Percentiles rank a stretch among this genome's conserved stretches.
phyloP scores from a whole-genome alignment of 306 rosid genomes.

The Vigna radiata region DNA sequence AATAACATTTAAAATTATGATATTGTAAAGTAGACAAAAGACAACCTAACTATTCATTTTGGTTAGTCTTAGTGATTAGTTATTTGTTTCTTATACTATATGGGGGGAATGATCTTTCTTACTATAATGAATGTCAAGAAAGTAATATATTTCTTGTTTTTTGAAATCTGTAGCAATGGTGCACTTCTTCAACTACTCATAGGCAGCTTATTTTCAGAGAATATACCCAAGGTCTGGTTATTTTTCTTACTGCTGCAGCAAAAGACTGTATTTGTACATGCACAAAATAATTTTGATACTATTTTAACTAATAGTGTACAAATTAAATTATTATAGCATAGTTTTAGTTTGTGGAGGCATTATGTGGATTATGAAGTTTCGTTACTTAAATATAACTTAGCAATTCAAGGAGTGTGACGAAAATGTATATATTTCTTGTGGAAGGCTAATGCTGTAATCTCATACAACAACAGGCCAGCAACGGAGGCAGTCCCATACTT shows the following conservation, averaged over 20 bases:
- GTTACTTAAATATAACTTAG: constrained; percentile 40
- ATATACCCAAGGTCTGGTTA: constrained; percentile 62
- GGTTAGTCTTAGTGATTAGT: background rate
- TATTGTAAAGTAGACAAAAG: too few relatives aligned
- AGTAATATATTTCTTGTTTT: constrained; percentile 25
- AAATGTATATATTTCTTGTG: constrained; percentile 58
- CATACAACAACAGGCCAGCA: constrained; percentile 95
- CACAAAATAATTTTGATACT: constrained; percentile 20
- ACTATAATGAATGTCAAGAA: constrained; percentile 22
- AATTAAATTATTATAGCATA: background rate
- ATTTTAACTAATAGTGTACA: constrained; percentile 4
- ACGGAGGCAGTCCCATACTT: constrained; percentile 98
- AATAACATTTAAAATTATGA: background rate
- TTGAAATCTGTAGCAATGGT: constrained; percentile 51
- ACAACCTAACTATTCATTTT: background rate
- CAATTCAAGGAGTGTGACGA: constrained; percentile 54
- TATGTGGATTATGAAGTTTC: constrained; percentile 35
- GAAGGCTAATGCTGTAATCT: constrained; percentile 90
- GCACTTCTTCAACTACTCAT: constrained; percentile 62
- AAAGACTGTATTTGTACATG: constrained; percentile 1
- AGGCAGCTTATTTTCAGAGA: constrained; percentile 62
- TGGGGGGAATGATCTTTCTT: constrained; percentile 31
- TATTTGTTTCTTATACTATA: background rate
- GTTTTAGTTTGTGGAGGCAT: constrained; percentile 38
- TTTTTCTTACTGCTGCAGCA: constrained; percentile 31